These are phyloP conservation scores for Aureobasidium vineae DNA, from an alignment of 2,329 filamentous ascomycete species.

Conservation along the genomic window DNA sequence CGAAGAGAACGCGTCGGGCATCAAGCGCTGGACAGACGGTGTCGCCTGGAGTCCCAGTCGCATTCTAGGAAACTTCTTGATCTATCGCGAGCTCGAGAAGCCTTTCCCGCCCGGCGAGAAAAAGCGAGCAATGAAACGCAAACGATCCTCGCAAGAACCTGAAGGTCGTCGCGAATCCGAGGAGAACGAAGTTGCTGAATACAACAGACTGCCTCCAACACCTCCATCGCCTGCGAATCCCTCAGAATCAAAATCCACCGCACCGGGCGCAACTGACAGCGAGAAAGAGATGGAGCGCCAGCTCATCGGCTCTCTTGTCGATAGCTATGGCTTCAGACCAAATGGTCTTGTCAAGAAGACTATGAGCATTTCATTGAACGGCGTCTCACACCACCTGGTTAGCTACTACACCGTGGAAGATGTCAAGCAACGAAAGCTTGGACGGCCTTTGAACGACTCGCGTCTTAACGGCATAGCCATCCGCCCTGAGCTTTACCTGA, in stretches of 20 bases:
- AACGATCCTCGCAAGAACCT: constrained; percentile 53
- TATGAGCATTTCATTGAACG: constrained; percentile 73
- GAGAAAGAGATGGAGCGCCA: constrained; percentile 55
- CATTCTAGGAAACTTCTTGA: constrained; percentile 78
- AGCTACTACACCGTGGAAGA: constrained; percentile 86
- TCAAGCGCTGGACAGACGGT: constrained; percentile 93
- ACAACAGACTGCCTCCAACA: constrained; percentile 36
- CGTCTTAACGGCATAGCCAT: constrained; percentile 38
- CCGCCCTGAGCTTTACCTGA: constrained; percentile 41
- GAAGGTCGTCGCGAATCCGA: constrained; percentile 46
- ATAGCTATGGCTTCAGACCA: constrained; percentile 83
- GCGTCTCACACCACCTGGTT: constrained; percentile 78
- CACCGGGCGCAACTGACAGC: constrained; percentile 24
- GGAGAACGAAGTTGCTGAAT: constrained; percentile 33
- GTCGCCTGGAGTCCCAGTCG: constrained; percentile 87
- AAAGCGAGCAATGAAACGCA: constrained; percentile 75
- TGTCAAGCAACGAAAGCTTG: constrained; percentile 62
- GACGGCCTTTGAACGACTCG: constrained; percentile 58
- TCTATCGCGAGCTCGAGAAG: constrained; percentile 78
- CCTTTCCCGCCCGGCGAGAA: constrained; percentile 80
- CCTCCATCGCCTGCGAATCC: constrained; percentile 37
- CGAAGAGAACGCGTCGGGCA: constrained; percentile 84
- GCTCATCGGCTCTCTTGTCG: constrained; percentile 79
- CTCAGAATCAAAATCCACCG: constrained; percentile 36
- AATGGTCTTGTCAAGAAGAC: constrained; percentile 89